These are phyloP conservation scores for Yamadazyma siamensis DNA, from an alignment of 1,139 yeast species.

Conservation along the genomic window DNA sequence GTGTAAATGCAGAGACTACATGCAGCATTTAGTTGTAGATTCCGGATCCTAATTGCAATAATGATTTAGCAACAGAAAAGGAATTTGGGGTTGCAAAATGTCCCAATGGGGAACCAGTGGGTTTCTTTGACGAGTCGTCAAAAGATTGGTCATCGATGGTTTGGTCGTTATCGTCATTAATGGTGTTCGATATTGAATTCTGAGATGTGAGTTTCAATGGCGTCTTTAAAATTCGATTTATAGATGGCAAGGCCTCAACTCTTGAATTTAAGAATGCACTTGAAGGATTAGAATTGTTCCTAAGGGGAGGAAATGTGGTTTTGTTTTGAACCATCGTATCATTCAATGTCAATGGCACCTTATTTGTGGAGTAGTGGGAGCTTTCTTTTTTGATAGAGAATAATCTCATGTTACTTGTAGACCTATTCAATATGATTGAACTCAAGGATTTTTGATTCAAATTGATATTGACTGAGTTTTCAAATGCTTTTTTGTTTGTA, in stretches of 20 bases:
- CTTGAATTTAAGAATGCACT: constrained; percentile 1
- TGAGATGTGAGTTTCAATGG: constrained; percentile 34
- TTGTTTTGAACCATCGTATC: no score
- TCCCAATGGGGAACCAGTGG: constrained; percentile 34
- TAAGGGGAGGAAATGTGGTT: not conserved
- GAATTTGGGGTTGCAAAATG: constrained; percentile 49
- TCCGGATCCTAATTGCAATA: constrained; percentile 40
- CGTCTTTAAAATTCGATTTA: constrained; percentile 44
- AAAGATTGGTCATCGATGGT: constrained; percentile 30
- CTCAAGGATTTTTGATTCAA: constrained; percentile 16
- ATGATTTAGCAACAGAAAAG: constrained; percentile 46
- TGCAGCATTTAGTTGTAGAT: constrained; percentile 10
- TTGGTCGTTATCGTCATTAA: constrained; percentile 26
- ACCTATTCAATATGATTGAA: constrained; percentile 12
- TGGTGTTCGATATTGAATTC: constrained; percentile 17
- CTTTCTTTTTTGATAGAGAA: constrained; percentile 33
- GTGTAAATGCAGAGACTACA: constrained; percentile 3
- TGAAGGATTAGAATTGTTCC: not conserved
- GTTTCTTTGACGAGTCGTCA: constrained; percentile 11
- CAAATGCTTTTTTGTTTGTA: constrained; percentile 7
- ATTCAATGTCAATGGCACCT: constrained; percentile 12
- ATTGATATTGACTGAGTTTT: constrained; percentile 13
- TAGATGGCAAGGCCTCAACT: constrained; percentile 30
- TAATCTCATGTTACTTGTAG: constrained; percentile 22
- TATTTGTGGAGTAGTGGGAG: constrained; percentile 20